Evolutionary conservation across 2,329 filamentous ascomycete species (phyloP), one percentile per base, ranked within the genome.

Genomic region (Aspergillus flavus): DNA sequence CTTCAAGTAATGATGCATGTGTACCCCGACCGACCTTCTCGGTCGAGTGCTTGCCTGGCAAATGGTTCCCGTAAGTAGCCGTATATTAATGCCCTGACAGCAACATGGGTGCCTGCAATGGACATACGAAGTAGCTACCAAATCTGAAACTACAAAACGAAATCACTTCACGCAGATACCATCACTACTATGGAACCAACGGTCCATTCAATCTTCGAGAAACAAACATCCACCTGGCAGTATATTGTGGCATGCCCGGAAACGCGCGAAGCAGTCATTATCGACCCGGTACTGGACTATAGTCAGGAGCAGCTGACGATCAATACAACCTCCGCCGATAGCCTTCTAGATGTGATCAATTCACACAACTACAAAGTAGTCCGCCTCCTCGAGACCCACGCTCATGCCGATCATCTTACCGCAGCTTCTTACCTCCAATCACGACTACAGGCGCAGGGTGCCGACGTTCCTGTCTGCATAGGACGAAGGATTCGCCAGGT

Each of bases 281-380:
- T 89, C 67, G 87, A 89, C 68, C 78, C 87, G 0, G 87, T 89
- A 0, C 72, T 89, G 2, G 82, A 89, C 69, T 87, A 81, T 61
- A 80, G 87, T 50, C 77, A 79, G 0, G 61, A 67, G 4, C 74
- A 70, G 0, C 71, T 74, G 43, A 70, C 57, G 2, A 79, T 88
- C 58, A 77, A 71, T 14, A 87, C 86, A 0, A 54, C 69, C 1
- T 78, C 83, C 0, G 87, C 87, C 1, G 84, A 89, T 58, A 46
- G 64, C 0, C 67, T 89, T 0, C 74, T 89, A 0, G 68, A 75
- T 0, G 32, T 83, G 0, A 71, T 86, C 6, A 61, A 64, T 1
- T 68, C 80, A 0, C 70, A 83, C 0, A 74, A 74, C 1, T 87
- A 87, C 70, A 77, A 64, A 0, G 69, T 88, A 10, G 75, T 76